A percentile compares a stretch with the other conserved stretches of the same genome.
phyloP scores from a whole-genome alignment of 805 yeast genomes.

The Debaryomyces castellii region DNA sequence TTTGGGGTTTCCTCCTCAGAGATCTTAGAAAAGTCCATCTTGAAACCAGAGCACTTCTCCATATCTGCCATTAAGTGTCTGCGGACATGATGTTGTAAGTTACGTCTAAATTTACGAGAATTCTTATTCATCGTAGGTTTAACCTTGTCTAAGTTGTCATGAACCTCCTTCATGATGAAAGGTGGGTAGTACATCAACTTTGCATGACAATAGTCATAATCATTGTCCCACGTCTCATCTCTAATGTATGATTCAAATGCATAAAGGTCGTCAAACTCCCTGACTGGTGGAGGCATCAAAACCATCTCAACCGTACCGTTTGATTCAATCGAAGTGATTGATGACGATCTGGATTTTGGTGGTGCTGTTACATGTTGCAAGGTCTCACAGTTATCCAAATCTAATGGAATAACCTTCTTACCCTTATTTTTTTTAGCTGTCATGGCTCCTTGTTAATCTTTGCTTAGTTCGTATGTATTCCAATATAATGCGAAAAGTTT shows the following conservation, averaged over 20 bases:
- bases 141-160: constrained; percentile 67
- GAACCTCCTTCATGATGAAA: constrained; percentile 63
- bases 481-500: background rate
- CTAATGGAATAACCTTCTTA: constrained; percentile 24
- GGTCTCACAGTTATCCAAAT: constrained; percentile 37
- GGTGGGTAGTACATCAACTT: constrained; percentile 72
- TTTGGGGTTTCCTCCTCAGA: constrained; percentile 50
- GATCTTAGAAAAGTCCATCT: constrained; percentile 48
- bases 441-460: constrained; percentile 13
- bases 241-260: constrained; percentile 63
- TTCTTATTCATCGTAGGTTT: constrained; percentile 72
- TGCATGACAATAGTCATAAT: constrained; percentile 67
- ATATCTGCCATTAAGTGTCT: constrained; percentile 71
- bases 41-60: constrained; percentile 58
- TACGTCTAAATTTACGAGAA: constrained; percentile 68
- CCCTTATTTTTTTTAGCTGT: constrained; percentile 29
- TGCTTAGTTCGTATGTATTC: background rate
- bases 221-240: constrained; percentile 77
- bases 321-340: constrained; percentile 40
- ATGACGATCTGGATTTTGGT: constrained; percentile 38
- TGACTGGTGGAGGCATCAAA: constrained; percentile 40
- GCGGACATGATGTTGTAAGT: constrained; percentile 71
- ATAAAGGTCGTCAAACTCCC: constrained; percentile 60
- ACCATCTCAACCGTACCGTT: constrained; percentile 26
- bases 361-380: constrained; percentile 37